Percentiles rank a stretch among this genome's conserved stretches.
phyloP scores from a whole-genome alignment of 805 yeast genomes.

The Maudiozyma serrabonitensis region DNA sequence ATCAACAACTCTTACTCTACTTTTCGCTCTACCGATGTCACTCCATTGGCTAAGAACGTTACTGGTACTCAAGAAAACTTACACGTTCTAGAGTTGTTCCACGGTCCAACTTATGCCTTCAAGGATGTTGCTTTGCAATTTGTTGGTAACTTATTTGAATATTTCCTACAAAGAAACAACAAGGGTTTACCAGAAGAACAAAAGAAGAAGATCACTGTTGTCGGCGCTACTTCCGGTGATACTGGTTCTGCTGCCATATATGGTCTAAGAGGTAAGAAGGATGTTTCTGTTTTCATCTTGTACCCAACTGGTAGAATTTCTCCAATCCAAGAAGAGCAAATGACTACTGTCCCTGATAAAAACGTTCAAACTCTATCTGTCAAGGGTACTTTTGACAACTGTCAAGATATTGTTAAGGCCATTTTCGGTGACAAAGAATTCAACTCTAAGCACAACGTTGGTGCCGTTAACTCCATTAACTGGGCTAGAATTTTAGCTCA shows the following conservation, averaged over 20 bases:
- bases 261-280: constrained; percentile 93
- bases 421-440: constrained; percentile 84
- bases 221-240: constrained; percentile 98
- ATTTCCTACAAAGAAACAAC: constrained; percentile 72
- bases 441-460: constrained; percentile 83
- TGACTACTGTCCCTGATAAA: constrained; percentile 90
- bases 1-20: constrained; percentile 74
- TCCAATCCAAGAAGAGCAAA: constrained; percentile 95
- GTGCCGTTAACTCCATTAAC: constrained; percentile 96
- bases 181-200: constrained; percentile 40
- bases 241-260: constrained; percentile 99
- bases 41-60: constrained; percentile 59
- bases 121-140: constrained; percentile 98
- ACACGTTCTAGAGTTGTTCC: constrained; percentile 85
- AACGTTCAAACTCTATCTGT: constrained; percentile 94
- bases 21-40: constrained; percentile 78
- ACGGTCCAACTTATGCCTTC: constrained; percentile 98
- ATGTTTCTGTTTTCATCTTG: constrained; percentile 91
- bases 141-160: constrained; percentile 94
- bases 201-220: constrained; percentile 83
- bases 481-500: constrained; percentile 99
- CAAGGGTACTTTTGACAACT: constrained; percentile 94
- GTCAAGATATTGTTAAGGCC: constrained; percentile 92
- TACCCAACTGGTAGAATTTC: constrained; percentile 97
- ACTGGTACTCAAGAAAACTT: constrained; percentile 50